Conservation (phyloP, 352 stramenopile genomes). For the Phytopythium mirpurense region DNA sequence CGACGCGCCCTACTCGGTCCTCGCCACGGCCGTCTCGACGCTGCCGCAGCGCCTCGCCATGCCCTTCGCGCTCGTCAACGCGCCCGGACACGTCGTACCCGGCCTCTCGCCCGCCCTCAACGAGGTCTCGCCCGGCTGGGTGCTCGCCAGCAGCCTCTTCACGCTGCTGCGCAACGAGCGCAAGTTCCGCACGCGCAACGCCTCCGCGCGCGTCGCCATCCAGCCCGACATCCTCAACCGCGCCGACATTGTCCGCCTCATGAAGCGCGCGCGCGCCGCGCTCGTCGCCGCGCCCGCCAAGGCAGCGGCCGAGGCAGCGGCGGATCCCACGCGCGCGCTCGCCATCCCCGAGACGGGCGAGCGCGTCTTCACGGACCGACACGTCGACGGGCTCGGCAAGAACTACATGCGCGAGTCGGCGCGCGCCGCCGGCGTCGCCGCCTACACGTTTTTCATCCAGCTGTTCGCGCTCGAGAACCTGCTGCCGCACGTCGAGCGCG, state of each 20-base stretch:
- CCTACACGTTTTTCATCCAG: conserved; percentile 84
- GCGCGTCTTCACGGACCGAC: conserved; percentile 68
- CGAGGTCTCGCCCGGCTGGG: conserved; percentile 86
- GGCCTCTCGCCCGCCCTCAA: conserved; percentile 79
- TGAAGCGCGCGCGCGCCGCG: conserved; percentile 51
- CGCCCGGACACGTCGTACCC: conserved; percentile 65
- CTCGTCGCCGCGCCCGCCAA: conserved; percentile 32
- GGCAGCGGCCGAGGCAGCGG: conserved; percentile 28
- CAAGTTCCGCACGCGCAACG: conserved; percentile 84
- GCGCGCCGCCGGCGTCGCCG: conserved; percentile 42
- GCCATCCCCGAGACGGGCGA: conserved; percentile 24
- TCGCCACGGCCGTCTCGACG: conserved; percentile 90
- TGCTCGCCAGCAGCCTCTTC: conserved; percentile 88
- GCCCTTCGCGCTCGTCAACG: conserved; percentile 79
- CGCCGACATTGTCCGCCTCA: conserved; percentile 67
- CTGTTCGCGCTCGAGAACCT: conserved; percentile 67
- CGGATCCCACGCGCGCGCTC: too few species aligned
- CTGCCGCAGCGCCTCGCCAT: conserved; percentile 84
- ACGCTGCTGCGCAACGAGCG: conserved; percentile 85
- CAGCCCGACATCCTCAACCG: conserved; percentile 57
- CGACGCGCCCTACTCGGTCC: conserved; percentile 89
- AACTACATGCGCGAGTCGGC: conserved; percentile 82
- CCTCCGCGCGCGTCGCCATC: conserved; percentile 61
- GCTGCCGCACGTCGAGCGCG: conserved; percentile 27
- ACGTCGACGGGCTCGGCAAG: conserved; percentile 69